These are phyloP conservation scores for Clausena lansium DNA, from an alignment of 345 rosid species.

Conservation along the genomic window DNA sequence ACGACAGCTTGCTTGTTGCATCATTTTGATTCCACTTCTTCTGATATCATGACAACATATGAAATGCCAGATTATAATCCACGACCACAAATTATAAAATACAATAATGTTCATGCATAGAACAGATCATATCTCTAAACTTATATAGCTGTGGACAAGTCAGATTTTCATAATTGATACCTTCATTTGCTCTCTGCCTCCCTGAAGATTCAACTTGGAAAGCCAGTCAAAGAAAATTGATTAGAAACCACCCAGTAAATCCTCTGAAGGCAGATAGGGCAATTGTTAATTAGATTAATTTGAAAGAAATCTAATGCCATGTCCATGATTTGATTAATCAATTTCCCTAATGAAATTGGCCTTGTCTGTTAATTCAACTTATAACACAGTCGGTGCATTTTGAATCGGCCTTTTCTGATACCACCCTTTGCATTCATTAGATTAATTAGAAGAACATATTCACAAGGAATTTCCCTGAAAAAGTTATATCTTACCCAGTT, in stretches of 20 bases:
- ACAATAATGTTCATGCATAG: not conserved
- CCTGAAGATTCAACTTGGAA: too few relatives aligned
- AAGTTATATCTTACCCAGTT: not conserved
- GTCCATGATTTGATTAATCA: not conserved
- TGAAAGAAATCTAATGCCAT: not conserved
- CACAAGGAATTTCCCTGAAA: not conserved
- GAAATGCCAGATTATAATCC: not conserved
- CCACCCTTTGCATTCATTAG: not conserved
- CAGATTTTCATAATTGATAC: not conserved
- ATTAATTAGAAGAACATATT: not conserved
- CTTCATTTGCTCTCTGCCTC: too few relatives aligned
- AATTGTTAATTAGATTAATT: not conserved
- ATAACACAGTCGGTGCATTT: not conserved
- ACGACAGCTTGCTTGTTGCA: constrained; percentile 9
- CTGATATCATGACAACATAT: constrained; percentile 2
- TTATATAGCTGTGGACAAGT: not conserved
- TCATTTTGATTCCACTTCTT: constrained; percentile 10
- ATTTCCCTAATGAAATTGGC: not conserved
- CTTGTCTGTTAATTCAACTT: not conserved
- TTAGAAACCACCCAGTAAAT: too few relatives aligned
- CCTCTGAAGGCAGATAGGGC: too few relatives aligned
- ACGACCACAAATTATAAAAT: not conserved
- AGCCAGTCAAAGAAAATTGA: too few relatives aligned
- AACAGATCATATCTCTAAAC: not conserved
- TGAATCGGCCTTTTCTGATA: too few relatives aligned